A percentile compares a stretch with the other conserved stretches of the same genome.
These are phyloP conservation scores for Clarireedia homoeocarpa DNA, from an alignment of 2,329 filamentous ascomycete species.

Conservation along the genomic window DNA sequence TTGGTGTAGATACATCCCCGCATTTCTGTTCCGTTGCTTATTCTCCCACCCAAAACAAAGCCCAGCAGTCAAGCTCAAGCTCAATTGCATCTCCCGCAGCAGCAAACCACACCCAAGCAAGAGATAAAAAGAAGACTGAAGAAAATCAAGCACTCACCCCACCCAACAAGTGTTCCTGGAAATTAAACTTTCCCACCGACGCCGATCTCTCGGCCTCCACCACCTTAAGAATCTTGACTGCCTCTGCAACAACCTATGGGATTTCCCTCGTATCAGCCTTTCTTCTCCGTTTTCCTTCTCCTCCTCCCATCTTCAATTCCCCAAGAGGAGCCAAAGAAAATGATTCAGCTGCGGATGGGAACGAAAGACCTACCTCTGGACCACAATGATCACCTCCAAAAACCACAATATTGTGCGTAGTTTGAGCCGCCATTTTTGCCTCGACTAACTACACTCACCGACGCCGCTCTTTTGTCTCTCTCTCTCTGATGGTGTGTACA, in stretches of 20 bases:
- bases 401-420: constrained; percentile 67
- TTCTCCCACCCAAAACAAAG: no score
- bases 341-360: not conserved
- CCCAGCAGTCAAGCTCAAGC: no score
- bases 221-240: constrained; percentile 75
- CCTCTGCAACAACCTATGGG: constrained; percentile 71
- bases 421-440: constrained; percentile 44
- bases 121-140: not conserved
- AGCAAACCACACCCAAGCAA: not conserved
- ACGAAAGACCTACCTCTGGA: constrained; percentile 57
- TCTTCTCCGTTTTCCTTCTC: not conserved
- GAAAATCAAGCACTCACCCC: constrained; percentile 56
- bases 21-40: no score
- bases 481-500: no score
- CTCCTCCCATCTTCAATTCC: not conserved
- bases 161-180: constrained; percentile 83
- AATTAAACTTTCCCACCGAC: constrained; percentile 66
- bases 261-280: not conserved
- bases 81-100: no score
- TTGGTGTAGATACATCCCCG: not conserved
- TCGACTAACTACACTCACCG: no score
- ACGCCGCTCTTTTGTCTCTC: no score
- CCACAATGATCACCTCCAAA: constrained; percentile 80
- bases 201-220: constrained; percentile 65
- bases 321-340: no score